Percentiles rank a stretch among this genome's conserved stretches.
These are phyloP conservation scores for Trametes maxima DNA, from an alignment of 768 basidiomycete species.

Conservation along the genomic window DNA sequence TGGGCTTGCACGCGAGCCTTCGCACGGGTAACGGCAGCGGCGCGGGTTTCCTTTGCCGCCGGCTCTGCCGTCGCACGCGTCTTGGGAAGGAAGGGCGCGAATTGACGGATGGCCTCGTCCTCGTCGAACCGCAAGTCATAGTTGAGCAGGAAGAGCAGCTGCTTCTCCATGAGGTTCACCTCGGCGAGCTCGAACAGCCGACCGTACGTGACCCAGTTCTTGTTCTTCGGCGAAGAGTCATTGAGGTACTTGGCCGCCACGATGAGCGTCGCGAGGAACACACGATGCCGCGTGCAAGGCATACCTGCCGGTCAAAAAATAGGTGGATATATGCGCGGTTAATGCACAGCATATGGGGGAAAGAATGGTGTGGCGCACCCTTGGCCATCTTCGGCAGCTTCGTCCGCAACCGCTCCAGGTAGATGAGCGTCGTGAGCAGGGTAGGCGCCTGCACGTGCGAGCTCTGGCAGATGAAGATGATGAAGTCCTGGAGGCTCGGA, in stretches of 20 bases:
- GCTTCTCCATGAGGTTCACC: slow-evolving; percentile 97
- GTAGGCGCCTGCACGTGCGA: slow-evolving; percentile 92
- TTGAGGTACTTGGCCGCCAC: slow-evolving; percentile 97
- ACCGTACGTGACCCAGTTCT: slow-evolving; percentile 86
- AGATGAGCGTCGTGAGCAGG: slow-evolving; percentile 86
- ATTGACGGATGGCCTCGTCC: slow-evolving; percentile 64
- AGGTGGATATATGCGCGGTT: slow-evolving; percentile 12
- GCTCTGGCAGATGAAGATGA: slow-evolving; percentile 73
- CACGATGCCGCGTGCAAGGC: slow-evolving; percentile 91
- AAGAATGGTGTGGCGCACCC: slow-evolving; percentile 52
- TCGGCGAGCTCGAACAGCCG: slow-evolving; percentile 73
- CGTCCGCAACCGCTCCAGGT: slow-evolving; percentile 81
- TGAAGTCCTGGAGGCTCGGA: slow-evolving; percentile 82
- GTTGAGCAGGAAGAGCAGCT: slow-evolving; percentile 89
- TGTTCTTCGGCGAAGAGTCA: slow-evolving; percentile 94
- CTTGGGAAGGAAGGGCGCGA: slow-evolving; percentile 65
- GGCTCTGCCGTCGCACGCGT: slow-evolving; percentile 19
- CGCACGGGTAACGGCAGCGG: slow-evolving; percentile 56
- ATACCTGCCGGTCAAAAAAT: slow-evolving; percentile 48
- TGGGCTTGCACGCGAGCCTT: slow-evolving; percentile 58
- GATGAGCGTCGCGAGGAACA: slow-evolving; percentile 95
- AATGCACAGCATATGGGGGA: neutral
- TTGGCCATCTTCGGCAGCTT: slow-evolving; percentile 84
- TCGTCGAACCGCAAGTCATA: slow-evolving; percentile 92
- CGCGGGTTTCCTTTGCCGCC: slow-evolving; percentile 47